Conservation (phyloP, 179 eudicot genomes). For the Silene noctiflora region DNA sequence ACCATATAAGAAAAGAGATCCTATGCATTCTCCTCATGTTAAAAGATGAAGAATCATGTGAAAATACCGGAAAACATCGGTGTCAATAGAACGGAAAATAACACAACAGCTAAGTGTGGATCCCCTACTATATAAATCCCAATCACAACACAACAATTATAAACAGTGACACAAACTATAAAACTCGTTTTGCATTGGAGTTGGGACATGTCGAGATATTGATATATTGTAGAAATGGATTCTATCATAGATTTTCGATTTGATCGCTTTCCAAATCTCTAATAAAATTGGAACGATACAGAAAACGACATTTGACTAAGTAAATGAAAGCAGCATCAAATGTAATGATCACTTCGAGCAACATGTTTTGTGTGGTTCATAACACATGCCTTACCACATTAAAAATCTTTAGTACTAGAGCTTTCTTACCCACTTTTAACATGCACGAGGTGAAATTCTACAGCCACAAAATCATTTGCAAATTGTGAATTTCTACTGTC, state of each 20-base stretch:
- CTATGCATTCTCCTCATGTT: constrained; percentile 1
- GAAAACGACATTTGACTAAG: neutral
- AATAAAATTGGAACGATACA: constrained; percentile 1
- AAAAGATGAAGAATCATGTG: constrained; percentile 13
- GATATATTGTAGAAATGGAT: neutral
- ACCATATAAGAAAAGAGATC: constrained; percentile 8
- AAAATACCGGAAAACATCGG: neutral
- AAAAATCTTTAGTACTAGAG: neutral
- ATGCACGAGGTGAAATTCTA: neutral
- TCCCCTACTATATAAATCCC: neutral
- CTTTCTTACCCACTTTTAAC: neutral
- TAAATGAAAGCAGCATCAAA: neutral
- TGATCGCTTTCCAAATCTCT: neutral
- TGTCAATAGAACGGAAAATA: neutral
- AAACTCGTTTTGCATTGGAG: neutral
- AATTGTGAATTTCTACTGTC: no score
- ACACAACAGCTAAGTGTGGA: neutral
- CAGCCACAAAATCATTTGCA: neutral
- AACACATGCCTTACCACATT: neutral
- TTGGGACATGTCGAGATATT: no score
- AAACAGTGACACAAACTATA: neutral
- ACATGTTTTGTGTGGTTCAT: constrained; percentile 12
- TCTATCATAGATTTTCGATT: neutral
- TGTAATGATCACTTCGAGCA: neutral
- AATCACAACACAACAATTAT: neutral